Evolutionary conservation across 1,284 basidiomycete genomes (phyloP).

Genomic region (Fistulinella cinereoalba): DNA sequence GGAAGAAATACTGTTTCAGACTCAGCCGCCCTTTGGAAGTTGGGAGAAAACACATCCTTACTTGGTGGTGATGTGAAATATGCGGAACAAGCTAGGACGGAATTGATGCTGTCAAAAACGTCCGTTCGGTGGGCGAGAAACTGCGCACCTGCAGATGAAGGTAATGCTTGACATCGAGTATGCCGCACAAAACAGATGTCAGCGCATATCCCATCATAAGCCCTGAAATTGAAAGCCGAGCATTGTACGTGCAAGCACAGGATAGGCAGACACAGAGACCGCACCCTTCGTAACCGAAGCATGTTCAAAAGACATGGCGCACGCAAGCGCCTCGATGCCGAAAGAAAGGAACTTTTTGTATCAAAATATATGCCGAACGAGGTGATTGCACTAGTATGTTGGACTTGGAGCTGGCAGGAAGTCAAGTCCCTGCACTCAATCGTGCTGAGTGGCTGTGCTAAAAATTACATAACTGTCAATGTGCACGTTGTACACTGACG

Average conservation of each 20-base stretch:
- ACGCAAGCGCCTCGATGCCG: no score
- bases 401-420: no score
- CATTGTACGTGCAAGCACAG: neutral
- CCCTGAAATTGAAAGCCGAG: conserved; percentile 42
- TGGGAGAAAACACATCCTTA: conserved; percentile 27
- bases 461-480: neutral
- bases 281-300: conserved; percentile 77
- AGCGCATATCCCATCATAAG: conserved; percentile 72
- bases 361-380: no score
- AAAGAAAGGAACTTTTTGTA: no score
- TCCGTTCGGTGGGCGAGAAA: conserved; percentile 1
- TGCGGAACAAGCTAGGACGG: conserved; percentile 59
- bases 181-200: conserved; percentile 66
- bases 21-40: conserved; percentile 16
- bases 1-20: conserved; percentile 18
- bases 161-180: conserved; percentile 86
- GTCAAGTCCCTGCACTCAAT: no score
- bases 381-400: no score
- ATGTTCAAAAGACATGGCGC: conserved; percentile 72
- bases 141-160: conserved; percentile 71
- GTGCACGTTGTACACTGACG: no score
- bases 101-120: conserved; percentile 9
- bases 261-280: neutral
- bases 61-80: conserved; percentile 68
- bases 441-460: neutral